Evolutionary conservation across 305 asterid genomes (phyloP).

Genomic region (Fraxinus ornus): DNA sequence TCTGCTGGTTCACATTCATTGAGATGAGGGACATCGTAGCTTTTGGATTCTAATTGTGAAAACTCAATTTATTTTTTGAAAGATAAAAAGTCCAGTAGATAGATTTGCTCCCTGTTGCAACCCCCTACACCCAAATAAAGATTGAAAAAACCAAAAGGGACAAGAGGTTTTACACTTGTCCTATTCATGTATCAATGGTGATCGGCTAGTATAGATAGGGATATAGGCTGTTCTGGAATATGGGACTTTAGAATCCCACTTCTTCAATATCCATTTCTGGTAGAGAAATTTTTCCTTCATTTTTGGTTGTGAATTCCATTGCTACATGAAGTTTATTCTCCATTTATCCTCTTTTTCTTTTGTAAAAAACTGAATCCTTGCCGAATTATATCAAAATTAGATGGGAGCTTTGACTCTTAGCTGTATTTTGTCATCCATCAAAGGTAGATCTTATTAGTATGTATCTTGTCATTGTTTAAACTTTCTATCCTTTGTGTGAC

Average conservation of each 20-base stretch:
- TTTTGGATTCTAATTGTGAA: not conserved
- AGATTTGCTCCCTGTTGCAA: not conserved
- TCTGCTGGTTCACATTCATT: not conserved
- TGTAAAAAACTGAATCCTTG: not conserved
- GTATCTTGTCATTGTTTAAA: not conserved
- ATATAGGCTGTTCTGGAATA: not conserved
- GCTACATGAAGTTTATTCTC: not conserved
- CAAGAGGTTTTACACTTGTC: not conserved
- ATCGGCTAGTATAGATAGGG: not conserved
- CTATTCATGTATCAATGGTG: not conserved
- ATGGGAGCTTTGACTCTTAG: not conserved
- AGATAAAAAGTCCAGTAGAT: not conserved
- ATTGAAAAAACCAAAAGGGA: not conserved
- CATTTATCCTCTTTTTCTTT: not conserved
- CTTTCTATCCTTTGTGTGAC: not conserved
- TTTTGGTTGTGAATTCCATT: not conserved
- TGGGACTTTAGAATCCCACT: not conserved
- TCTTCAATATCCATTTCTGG: not conserved
- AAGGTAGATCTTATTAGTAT: not conserved
- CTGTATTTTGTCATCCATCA: not conserved
- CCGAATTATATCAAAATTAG: not conserved
- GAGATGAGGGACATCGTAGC: not conserved
- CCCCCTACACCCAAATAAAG: not conserved
- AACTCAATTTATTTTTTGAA: not conserved
- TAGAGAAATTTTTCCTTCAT: not conserved